Percentiles rank a stretch among this genome's conserved stretches.
These are phyloP conservation scores for Triticum aestivum DNA, from an alignment of 176 grass and related monocot species.

Conservation along the genomic window IWGSC_CS_RefSeq_v2.1 NC_057802.1:313151890-313152389, in stretches of 20 bases:
- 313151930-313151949: background rate
- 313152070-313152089: constrained; percentile 51
- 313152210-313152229: constrained; percentile 77
- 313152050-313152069: constrained; percentile 1
- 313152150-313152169: constrained; percentile 29
- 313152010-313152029: constrained; percentile 41
- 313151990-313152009: constrained; percentile 44
- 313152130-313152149: constrained; percentile 42
- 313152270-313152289: constrained; percentile 83
- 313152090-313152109: constrained; percentile 31
- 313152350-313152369: constrained; percentile 47
- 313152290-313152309: constrained; percentile 84
- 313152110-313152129: constrained; percentile 47
- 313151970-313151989: background rate
- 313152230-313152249: constrained; percentile 93
- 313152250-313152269: constrained; percentile 71
- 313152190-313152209: constrained; percentile 84
- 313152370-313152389: constrained; percentile 88
- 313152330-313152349: constrained; percentile 91
- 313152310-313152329: constrained; percentile 89
- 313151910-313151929: background rate
- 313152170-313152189: constrained; percentile 73
- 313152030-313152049: background rate
- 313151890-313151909: background rate
- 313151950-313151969: constrained; percentile 37